These are phyloP conservation scores for Lepidium didymum DNA, from an alignment of 345 rosid genomes.

Conservation along the genomic window DNA sequence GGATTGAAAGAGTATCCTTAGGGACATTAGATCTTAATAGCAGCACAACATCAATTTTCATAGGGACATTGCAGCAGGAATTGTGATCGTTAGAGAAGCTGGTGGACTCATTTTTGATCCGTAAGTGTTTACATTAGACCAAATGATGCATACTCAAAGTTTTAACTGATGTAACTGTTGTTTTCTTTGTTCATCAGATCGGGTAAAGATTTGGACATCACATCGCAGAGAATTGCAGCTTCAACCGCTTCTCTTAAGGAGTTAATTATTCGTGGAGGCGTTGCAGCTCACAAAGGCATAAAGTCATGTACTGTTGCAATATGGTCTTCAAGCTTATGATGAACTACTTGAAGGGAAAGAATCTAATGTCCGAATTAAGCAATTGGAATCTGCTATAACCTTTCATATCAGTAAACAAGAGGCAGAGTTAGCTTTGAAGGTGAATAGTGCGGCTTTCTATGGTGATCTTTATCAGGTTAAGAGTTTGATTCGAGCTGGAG, in stretches of 20 bases:
- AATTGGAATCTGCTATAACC: conserved; percentile 56
- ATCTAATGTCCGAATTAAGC: conserved; percentile 37
- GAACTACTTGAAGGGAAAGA: conserved; percentile 62
- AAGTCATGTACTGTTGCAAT: not conserved
- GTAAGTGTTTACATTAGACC: conserved; percentile 40
- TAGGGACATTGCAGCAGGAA: conserved; percentile 97
- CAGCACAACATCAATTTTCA: not conserved
- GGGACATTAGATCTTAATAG: not conserved
- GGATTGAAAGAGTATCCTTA: not conserved
- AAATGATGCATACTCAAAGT: not conserved
- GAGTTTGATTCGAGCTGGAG: conserved; percentile 59
- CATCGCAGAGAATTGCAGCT: conserved; percentile 75
- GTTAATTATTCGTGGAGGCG: conserved; percentile 59
- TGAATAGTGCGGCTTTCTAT: conserved; percentile 58
- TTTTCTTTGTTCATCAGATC: conserved; percentile 40
- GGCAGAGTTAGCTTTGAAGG: conserved; percentile 52
- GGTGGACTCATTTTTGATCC: conserved; percentile 92
- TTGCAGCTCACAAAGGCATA: conserved; percentile 30
- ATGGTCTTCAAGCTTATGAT: conserved; percentile 3
- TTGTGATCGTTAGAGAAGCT: conserved; percentile 78
- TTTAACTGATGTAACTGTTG: not conserved
- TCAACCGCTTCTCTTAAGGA: conserved; percentile 73
- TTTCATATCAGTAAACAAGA: conserved; percentile 68
- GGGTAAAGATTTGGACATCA: conserved; percentile 79
- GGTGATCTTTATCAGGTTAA: conserved; percentile 64